Conservation (phyloP, 2,329 filamentous ascomycete genomes). For the Cadophora luteo-olivacea region DNA sequence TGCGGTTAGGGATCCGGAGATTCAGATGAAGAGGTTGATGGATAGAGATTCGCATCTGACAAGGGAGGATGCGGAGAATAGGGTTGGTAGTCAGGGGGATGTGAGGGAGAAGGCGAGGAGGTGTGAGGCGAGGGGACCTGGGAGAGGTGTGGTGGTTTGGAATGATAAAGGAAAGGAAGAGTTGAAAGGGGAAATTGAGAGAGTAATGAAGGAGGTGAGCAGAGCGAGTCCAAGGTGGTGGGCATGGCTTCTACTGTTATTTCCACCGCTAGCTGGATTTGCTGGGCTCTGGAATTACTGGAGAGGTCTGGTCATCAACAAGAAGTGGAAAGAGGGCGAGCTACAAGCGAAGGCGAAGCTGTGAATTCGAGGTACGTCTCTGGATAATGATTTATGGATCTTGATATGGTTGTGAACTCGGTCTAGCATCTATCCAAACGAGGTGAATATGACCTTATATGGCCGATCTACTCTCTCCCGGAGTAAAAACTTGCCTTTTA, state of each 20-base stretch:
- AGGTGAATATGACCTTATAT: background rate
- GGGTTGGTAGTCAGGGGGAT: conserved; percentile 86
- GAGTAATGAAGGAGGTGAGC: conserved; percentile 68
- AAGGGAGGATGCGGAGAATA: conserved; percentile 84
- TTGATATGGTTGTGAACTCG: background rate
- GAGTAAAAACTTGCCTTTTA: background rate
- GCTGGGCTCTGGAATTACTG: conserved; percentile 75
- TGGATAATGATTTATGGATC: background rate
- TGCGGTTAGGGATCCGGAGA: conserved; percentile 76
- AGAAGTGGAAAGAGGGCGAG: conserved; percentile 70
- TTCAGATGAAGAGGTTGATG: conserved; percentile 82
- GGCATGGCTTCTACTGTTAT: conserved; percentile 73
- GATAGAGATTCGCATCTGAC: conserved; percentile 79
- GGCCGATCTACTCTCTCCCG: background rate
- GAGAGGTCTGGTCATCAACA: conserved; percentile 73
- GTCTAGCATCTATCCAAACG: background rate
- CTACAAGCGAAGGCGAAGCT: conserved; percentile 65
- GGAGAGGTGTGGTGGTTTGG: conserved; percentile 82
- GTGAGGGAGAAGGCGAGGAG: conserved; percentile 82
- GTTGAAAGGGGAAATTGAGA: conserved; percentile 69
- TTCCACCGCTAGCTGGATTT: conserved; percentile 75
- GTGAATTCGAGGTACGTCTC: background rate
- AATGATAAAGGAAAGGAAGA: conserved; percentile 82
- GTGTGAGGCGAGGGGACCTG: conserved; percentile 67
- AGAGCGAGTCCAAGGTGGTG: conserved; percentile 64